A percentile compares a stretch with the other conserved stretches of the same genome.
phyloP scores from a whole-genome alignment of 352 stramenopile genomes.

The Globisporangium acanthophoron region DNA sequence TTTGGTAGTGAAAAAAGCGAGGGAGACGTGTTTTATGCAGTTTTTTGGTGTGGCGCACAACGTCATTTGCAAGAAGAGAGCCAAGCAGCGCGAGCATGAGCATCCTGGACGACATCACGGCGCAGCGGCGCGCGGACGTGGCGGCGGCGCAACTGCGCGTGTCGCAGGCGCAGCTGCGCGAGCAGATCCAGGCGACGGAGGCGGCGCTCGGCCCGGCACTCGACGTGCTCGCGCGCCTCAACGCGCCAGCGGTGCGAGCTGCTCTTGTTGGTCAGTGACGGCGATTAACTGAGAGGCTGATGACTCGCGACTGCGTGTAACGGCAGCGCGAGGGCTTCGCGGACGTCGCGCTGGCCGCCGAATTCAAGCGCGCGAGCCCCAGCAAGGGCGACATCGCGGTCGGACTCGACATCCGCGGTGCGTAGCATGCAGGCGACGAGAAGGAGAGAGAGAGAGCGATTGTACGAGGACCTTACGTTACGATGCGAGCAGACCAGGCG shows the following conservation, averaged over 20 bases:
- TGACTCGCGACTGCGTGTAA: neutral
- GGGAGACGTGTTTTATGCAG: neutral
- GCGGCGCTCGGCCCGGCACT: slow-evolving; percentile 74
- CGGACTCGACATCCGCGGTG: slow-evolving; percentile 58
- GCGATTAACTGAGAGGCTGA: neutral
- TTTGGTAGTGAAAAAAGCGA: neutral
- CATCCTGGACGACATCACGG: slow-evolving; percentile 77
- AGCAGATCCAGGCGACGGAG: slow-evolving; percentile 82
- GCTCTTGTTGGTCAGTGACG: slow-evolving; percentile 3
- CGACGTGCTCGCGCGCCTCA: slow-evolving; percentile 79
- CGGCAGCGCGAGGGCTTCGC: slow-evolving; percentile 49
- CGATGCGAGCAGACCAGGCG: slow-evolving; percentile 74
- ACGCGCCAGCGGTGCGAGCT: slow-evolving; percentile 60
- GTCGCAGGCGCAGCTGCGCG: slow-evolving; percentile 41
- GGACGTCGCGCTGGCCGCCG: slow-evolving; percentile 91
- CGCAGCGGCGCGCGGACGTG: slow-evolving; percentile 64
- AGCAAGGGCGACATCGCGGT: slow-evolving; percentile 96
- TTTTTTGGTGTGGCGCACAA: neutral
- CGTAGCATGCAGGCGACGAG: slow-evolving; percentile 3
- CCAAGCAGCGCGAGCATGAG: slow-evolving; percentile 28
- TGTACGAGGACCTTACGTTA: neutral
- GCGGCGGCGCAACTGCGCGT: slow-evolving; percentile 43
- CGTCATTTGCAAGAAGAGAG: neutral
- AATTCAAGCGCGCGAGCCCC: slow-evolving; percentile 98
- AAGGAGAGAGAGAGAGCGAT: neutral